A percentile compares a stretch with the other conserved stretches of the same genome.
Evolutionary conservation across 2,329 filamentous ascomycete species (phyloP).

Genomic region (Talaromyces verruculosus): DNA sequence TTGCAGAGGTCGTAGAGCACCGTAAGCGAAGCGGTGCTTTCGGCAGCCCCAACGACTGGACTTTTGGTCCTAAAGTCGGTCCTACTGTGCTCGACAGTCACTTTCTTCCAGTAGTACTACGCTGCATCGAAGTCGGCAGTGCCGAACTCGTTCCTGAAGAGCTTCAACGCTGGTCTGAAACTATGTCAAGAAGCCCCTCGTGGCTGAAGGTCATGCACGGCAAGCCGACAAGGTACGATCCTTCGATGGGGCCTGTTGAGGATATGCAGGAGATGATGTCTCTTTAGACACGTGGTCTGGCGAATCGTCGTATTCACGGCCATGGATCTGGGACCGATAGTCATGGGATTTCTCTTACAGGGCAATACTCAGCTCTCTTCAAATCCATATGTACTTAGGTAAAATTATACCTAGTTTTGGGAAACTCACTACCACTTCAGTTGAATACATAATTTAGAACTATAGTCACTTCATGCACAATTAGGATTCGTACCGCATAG

Average conservation of each 20-base stretch:
- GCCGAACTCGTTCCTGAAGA: conserved; percentile 13
- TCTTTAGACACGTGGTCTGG: neutral
- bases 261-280: conserved; percentile 19
- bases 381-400: neutral
- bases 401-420: neutral
- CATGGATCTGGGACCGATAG: too few species aligned
- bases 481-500: too few species aligned
- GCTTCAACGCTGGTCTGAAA: conserved; percentile 2
- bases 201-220: conserved; percentile 17
- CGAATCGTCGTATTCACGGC: neutral
- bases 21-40: conserved; percentile 15
- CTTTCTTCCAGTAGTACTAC: conserved; percentile 13
- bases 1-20: conserved; percentile 14
- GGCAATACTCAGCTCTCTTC: neutral
- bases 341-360: neutral
- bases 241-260: conserved; percentile 13
- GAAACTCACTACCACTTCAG: neutral
- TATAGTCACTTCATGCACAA: too few species aligned
- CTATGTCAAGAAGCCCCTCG: conserved; percentile 1
- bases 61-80: conserved; percentile 13
- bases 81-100: conserved; percentile 17
- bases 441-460: too few species aligned
- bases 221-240: conserved; percentile 5
- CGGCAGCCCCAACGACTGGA: conserved; percentile 3
- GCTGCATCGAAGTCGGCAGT: conserved; percentile 10